Percentiles rank a stretch among this genome's conserved stretches.
phyloP scores from a whole-genome alignment of 2,329 filamentous ascomycete genomes.

The Aschersonia sp. region DNA sequence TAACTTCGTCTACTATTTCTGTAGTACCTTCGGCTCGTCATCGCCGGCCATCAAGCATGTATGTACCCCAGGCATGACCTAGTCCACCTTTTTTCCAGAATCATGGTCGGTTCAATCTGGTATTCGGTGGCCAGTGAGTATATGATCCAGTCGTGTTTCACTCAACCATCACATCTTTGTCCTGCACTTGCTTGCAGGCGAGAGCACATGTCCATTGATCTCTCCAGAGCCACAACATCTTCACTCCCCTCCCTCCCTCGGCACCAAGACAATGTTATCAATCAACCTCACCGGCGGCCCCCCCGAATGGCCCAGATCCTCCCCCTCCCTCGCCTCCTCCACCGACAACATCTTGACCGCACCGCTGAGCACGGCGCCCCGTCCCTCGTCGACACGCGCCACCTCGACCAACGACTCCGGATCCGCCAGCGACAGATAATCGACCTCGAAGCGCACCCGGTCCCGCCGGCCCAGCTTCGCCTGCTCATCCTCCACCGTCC shows the following conservation, averaged over 20 bases:
- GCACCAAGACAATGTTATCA: conserved; percentile 67
- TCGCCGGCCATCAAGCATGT: too few relatives aligned
- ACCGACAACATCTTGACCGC: conserved; percentile 82
- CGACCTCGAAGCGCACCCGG: conserved; percentile 64
- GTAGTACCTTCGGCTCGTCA: too few relatives aligned
- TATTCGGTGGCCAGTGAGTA: too few relatives aligned
- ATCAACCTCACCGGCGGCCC: conserved; percentile 75
- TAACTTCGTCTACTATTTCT: too few relatives aligned
- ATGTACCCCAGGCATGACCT: too few relatives aligned
- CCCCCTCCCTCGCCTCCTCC: conserved; percentile 52
- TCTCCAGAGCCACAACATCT: conserved; percentile 13
- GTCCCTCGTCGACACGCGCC: conserved; percentile 49
- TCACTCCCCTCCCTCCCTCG: conserved; percentile 18
- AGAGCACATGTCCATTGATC: too few relatives aligned
- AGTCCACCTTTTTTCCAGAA: too few relatives aligned
- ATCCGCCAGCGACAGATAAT: conserved; percentile 87
- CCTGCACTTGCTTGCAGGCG: too few relatives aligned
- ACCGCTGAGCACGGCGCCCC: conserved; percentile 75
- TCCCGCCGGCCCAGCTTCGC: conserved; percentile 39
- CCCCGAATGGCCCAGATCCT: conserved; percentile 60
- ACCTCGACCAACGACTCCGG: conserved; percentile 73
- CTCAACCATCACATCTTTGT: too few relatives aligned
- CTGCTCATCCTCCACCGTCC: conserved; percentile 44
- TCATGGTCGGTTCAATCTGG: too few relatives aligned
- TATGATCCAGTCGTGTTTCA: too few relatives aligned